These are phyloP conservation scores for Prosopis cineraria DNA, from an alignment of 306 rosid species.

Conservation along the genomic window DNA sequence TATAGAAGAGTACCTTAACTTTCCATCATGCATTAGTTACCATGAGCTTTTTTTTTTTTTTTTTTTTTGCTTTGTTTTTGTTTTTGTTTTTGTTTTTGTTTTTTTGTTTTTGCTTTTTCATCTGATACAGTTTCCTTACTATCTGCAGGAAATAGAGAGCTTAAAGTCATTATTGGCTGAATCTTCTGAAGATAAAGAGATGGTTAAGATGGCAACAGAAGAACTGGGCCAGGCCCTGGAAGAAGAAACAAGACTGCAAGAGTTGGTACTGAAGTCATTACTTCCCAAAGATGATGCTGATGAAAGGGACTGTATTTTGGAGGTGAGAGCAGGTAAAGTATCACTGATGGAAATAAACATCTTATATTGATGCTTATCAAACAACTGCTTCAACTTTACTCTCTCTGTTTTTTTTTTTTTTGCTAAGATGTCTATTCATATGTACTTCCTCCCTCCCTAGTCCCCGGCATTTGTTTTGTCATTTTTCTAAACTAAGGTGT, in stretches of 20 bases:
- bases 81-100: neutral
- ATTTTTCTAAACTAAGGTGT: constrained; percentile 6
- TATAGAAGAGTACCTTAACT: constrained; percentile 1
- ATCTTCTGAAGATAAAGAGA: constrained; percentile 78
- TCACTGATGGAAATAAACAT: constrained; percentile 32
- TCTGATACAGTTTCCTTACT: constrained; percentile 22
- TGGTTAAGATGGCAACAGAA: constrained; percentile 76
- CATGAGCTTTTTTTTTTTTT: neutral
- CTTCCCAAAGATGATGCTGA: constrained; percentile 97
- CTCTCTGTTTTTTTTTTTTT: no score
- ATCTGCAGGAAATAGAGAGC: constrained; percentile 68
- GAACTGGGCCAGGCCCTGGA: constrained; percentile 64
- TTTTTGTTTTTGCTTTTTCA: neutral
- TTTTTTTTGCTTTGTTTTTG: neutral
- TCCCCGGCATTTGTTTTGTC: neutral
- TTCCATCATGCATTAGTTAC: constrained; percentile 19
- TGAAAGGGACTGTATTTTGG: constrained; percentile 93
- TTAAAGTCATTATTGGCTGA: constrained; percentile 69
- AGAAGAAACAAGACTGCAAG: constrained; percentile 66
- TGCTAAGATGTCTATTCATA: neutral
- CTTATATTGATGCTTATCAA: constrained; percentile 7
- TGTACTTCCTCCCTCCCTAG: neutral
- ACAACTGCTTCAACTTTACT: constrained; percentile 22
- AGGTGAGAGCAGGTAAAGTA: constrained; percentile 89
- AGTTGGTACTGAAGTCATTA: constrained; percentile 63